Evolutionary conservation across 108 stramenopile species (phyloP).

Genomic region (Cyclotella cryptica): DNA sequence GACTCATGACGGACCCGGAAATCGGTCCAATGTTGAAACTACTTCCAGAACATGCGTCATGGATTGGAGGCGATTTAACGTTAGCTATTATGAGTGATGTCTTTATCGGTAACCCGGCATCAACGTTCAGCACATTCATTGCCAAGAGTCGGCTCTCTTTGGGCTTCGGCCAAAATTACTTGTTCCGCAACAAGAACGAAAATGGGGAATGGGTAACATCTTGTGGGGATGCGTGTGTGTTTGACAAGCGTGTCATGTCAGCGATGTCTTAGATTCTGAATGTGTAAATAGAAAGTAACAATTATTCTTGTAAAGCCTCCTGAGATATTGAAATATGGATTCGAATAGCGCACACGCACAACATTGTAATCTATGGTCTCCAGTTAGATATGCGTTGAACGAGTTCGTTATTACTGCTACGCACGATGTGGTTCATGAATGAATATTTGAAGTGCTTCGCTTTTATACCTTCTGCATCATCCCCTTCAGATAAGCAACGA

Average conservation of each 20-base stretch:
- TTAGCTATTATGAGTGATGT: conserved; percentile 30
- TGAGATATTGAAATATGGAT: too few species aligned
- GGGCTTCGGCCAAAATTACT: conserved; percentile 43
- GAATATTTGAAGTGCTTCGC: conserved; percentile 63
- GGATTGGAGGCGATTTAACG: conserved; percentile 51
- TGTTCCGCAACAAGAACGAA: conserved; percentile 30
- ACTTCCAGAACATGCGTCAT: conserved; percentile 22
- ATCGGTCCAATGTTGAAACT: conserved; percentile 26
- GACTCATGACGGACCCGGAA: conserved; percentile 35
- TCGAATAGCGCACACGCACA: too few species aligned
- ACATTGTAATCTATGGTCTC: conserved; percentile 25
- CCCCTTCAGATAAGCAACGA: conserved; percentile 54
- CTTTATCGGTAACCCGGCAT: conserved; percentile 57
- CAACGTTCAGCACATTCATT: conserved; percentile 36
- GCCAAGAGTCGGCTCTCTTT: conserved; percentile 39
- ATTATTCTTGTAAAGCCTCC: too few species aligned
- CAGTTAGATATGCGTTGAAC: conserved; percentile 55
- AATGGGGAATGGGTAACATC: conserved; percentile 35
- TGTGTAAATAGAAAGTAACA: too few species aligned
- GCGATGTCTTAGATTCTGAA: neutral
- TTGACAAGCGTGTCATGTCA: conserved; percentile 9
- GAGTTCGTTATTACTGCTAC: conserved; percentile 61
- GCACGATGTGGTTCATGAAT: conserved; percentile 44
- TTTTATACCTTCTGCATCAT: conserved; percentile 26
- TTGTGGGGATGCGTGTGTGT: conserved; percentile 31